phyloP scores from a whole-genome alignment of 148 eudicot species.

The Rhododendron ovatum region DNA sequence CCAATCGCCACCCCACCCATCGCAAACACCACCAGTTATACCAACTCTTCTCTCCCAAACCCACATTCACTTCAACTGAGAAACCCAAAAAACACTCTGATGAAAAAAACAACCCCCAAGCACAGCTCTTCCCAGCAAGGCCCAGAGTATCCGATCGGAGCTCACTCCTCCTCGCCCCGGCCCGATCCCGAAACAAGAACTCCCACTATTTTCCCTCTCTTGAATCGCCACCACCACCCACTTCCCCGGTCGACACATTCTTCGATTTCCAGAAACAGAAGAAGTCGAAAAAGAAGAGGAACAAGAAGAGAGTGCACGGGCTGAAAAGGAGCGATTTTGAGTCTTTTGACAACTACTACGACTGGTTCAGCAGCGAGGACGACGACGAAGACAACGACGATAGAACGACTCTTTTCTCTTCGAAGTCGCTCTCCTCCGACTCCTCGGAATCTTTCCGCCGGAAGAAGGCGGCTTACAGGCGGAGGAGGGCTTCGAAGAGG shows the following conservation, averaged over 20 bases:
- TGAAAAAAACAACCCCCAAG: constrained; percentile 19
- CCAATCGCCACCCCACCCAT: constrained; percentile 23
- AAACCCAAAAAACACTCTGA: constrained; percentile 29
- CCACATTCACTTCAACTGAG: constrained; percentile 25
- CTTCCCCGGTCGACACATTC: constrained; percentile 23
- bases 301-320: constrained; percentile 14
- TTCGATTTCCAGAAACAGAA: not conserved
- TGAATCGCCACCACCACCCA: constrained; percentile 35
- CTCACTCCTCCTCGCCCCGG: constrained; percentile 16
- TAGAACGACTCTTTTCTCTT: constrained; percentile 44
- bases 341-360: constrained; percentile 25
- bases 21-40: constrained; percentile 25
- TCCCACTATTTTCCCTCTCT: constrained; percentile 18
- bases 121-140: constrained; percentile 14
- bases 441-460: constrained; percentile 21
- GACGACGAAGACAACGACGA: constrained; percentile 27
- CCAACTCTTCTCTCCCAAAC: constrained; percentile 26
- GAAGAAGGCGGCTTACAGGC: constrained; percentile 11
- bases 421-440: constrained; percentile 49
- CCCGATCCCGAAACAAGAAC: constrained; percentile 5
- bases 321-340: constrained; percentile 10
- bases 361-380: constrained; percentile 44
- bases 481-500: constrained; percentile 13
- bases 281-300: not conserved
- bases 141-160: constrained; percentile 29